phyloP scores from a whole-genome alignment of 1,284 basidiomycete species.

The Sutorius eximius region DNA sequence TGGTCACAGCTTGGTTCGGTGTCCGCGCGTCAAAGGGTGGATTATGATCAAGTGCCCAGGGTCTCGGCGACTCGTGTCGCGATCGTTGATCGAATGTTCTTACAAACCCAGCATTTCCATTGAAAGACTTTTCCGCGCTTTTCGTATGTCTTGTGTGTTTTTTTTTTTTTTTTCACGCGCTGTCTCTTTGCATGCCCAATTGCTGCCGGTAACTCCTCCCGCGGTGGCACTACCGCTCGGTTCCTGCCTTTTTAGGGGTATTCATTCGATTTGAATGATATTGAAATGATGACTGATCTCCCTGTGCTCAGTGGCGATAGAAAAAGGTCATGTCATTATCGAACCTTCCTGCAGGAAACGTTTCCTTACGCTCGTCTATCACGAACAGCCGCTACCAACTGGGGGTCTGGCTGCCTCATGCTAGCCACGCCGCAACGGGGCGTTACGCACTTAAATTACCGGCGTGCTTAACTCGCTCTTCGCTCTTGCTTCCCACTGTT shows the following conservation, averaged over 20 bases:
- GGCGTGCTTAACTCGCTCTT: constrained; percentile 31
- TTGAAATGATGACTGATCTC: constrained; percentile 38
- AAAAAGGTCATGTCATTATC: constrained; percentile 37
- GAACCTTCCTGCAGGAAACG: constrained; percentile 29
- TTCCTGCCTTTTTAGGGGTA: constrained; percentile 32
- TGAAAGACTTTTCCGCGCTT: not conserved
- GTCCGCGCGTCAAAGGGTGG: not conserved
- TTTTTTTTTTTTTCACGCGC: not conserved
- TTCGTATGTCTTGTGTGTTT: constrained; percentile 6
- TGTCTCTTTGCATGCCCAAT: constrained; percentile 5
- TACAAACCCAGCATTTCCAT: constrained; percentile 20
- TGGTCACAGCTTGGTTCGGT: constrained; percentile 4
- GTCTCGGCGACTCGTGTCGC: constrained; percentile 4
- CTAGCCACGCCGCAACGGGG: constrained; percentile 53
- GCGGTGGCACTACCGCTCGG: constrained; percentile 12
- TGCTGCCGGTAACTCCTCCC: not conserved
- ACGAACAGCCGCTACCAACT: constrained; percentile 33
- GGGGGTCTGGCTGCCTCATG: constrained; percentile 52
- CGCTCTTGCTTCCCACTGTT: constrained; percentile 30
- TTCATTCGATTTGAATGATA: constrained; percentile 20
- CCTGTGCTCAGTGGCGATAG: constrained; percentile 28
- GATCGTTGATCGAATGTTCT: constrained; percentile 29
- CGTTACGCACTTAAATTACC: constrained; percentile 50
- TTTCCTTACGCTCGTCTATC: constrained; percentile 36
- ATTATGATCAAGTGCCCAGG: constrained; percentile 15